Base-by-base conservation (phyloP, 192 early-diverging fungal genomes). In the Chytriomyces sp. region DNA sequence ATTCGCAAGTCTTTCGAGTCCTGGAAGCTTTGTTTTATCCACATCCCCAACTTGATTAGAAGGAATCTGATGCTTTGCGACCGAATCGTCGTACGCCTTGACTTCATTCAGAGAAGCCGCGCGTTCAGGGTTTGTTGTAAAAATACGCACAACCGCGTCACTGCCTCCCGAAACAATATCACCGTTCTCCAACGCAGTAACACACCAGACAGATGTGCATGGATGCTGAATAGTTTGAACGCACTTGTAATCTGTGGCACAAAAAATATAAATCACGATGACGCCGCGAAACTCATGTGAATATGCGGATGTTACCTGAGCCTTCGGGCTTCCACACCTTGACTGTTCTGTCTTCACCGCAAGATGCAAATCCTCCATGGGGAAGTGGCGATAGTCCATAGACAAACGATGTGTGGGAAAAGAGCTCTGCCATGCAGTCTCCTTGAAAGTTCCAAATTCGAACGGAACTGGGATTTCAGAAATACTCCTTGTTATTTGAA, bases 321-420 rank as follows among this genome's bases (percentile, higher is more conserved):
- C 93, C 88, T 63, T 88, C 83, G 9, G 47, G n/a, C 13, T 26
- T 43, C 97, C 97, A 99, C 6, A 96, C 85, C 18, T 92, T 87
- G 9, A 95, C 87, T 3, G 94, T 89, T 46, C 97, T 88, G 74
- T 99, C 98, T 87, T 99, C 98, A 68, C 96, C 98, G 50, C 93
- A 87, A 1, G 96, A 97, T 7, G 93, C 91, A 62, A 97, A 84
- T 67, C 94, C 90, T 45, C 93, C 94, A 5, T 87, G 85, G 57
- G 89, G 81, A n/a, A 93, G 44, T 44, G 16, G 79, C 81, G 47
- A 97, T 72, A 6, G 92, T 83, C 73, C 73, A 82, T 99, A 99
- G 5, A 99, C 91, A 87, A 96, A 98, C 20, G 95, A 93, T 0
- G 94, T 93, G 79, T 99, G 98, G 0, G 93, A 95, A 64, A 87